These are phyloP conservation scores for Neurospora sp. DNA, from an alignment of 495 filamentous ascomycete genomes.

Conservation along the genomic window DNA sequence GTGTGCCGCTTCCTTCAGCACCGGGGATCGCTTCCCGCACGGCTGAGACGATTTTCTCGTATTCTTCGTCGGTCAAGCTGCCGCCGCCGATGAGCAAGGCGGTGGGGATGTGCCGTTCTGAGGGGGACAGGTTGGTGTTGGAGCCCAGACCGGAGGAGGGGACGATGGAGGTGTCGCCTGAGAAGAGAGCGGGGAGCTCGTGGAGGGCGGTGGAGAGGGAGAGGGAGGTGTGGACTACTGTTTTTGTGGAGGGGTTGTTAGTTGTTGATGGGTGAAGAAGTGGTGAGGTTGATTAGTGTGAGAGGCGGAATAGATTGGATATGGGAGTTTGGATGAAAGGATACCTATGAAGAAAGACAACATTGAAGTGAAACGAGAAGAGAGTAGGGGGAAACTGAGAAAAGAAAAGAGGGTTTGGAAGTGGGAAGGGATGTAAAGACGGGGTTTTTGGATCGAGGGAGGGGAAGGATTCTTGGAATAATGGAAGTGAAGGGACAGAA, in stretches of 20 bases:
- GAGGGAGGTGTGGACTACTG: conserved; percentile 22
- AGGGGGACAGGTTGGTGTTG: conserved; percentile 6
- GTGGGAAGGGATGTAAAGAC: too few species aligned
- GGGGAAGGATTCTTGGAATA: too few species aligned
- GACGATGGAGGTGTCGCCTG: conserved; percentile 6
- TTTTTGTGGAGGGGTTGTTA: not conserved
- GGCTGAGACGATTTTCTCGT: conserved; percentile 14
- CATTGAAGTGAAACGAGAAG: too few species aligned
- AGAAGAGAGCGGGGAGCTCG: conserved; percentile 23
- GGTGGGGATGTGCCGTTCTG: conserved; percentile 12
- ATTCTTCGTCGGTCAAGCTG: conserved; percentile 21
- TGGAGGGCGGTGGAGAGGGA: conserved; percentile 12
- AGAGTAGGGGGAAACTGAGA: too few species aligned
- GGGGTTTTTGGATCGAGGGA: too few species aligned
- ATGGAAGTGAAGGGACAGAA: too few species aligned
- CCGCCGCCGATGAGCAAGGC: conserved; percentile 23
- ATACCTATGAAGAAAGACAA: too few species aligned
- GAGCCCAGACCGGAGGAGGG: conserved; percentile 18
- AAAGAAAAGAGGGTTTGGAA: too few species aligned
- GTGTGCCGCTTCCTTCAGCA: not conserved
- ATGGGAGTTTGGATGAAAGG: too few species aligned
- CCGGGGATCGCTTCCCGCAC: not conserved
- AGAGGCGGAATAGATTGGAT: too few species aligned
- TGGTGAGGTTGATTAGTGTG: too few species aligned
- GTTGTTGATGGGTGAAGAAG: not conserved